Conservation (phyloP, 495 filamentous ascomycete species). For the Xylaria castorea region DNA sequence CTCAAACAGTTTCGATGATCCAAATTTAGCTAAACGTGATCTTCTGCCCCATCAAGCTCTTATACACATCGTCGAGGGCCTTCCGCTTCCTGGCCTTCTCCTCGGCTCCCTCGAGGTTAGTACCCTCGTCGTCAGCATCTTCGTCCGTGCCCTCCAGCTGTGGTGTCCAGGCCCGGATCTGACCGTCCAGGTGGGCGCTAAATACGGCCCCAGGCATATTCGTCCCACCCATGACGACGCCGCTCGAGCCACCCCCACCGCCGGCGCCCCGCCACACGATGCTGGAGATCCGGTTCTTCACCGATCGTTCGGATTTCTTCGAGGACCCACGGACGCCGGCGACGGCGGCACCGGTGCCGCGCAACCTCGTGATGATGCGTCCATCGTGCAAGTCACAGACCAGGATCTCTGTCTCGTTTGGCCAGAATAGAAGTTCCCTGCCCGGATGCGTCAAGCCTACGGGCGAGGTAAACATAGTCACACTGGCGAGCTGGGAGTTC, state of each 20-base stretch:
- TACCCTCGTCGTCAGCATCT: conserved; percentile 51
- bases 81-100: conserved; percentile 62
- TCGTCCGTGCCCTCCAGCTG: conserved; percentile 53
- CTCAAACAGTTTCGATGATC: neutral
- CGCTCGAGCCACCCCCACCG: conserved; percentile 47
- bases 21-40: conserved; percentile 55
- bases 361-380: conserved; percentile 70
- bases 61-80: conserved; percentile 65
- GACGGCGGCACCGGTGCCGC: conserved; percentile 61
- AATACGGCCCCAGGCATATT: conserved; percentile 59
- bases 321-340: conserved; percentile 47
- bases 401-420: conserved; percentile 79
- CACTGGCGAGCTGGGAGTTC: conserved; percentile 69
- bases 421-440: conserved; percentile 72
- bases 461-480: conserved; percentile 68
- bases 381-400: conserved; percentile 79
- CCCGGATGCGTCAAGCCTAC: conserved; percentile 54
- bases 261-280: conserved; percentile 71
- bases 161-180: conserved; percentile 65
- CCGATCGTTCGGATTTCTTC: conserved; percentile 46
- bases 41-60: conserved; percentile 58
- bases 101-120: conserved; percentile 40
- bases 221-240: conserved; percentile 50
- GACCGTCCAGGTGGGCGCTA: conserved; percentile 65
- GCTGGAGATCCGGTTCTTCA: conserved; percentile 68